Evolutionary conservation across 1,284 basidiomycete genomes (phyloP), one percentile per base, ranked within the genome.

Genomic region (Marasmius fiardii): DNA sequence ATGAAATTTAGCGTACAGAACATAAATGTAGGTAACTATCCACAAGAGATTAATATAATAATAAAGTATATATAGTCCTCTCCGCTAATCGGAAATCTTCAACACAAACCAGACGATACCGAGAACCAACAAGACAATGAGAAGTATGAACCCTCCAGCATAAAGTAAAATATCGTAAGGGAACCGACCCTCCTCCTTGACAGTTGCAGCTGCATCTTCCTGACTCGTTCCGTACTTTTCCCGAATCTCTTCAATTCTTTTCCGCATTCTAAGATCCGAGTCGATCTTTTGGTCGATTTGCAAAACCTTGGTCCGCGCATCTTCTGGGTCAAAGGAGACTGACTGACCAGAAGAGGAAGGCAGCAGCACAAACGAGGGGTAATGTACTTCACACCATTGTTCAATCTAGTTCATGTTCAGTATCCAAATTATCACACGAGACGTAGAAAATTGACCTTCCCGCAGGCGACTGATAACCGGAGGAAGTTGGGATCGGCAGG

Each of bases 401-500:
- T 96, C 93, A 68, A 97, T 92, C 91, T 95, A 69, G 14, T 44
- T n/a, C 28, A 33, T 18, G 10, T 26, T 45, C 31, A 39, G 44
- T 28, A 43, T 6, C 45, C 2, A n/a, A 21, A 28, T 43, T 3
- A 4, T n/a, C 14, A 18, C 18, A 28, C 37, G 31, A 10, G 26
- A 52, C 14, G 43, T 31, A 28, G 37, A 21, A 33, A 18, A 60
- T 64, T 24, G 58, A 75, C 77, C 78, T 90, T 89, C 58, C 89
- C 88, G 62, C 90, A 93, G 4, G 88, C 85, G 51, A 95, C 81
- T 43, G 88, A 88, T 59, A 97, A 72, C 43, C 82, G 81, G 58
- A 96, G 74, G 72, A 92, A 95, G 74, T 88, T 93, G 43, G 95
- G 95, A 71, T 99, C 96, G 52, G 86, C 78, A 10, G 91, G 85